Conservation (phyloP, 2,329 filamentous ascomycete genomes). For the Botrytis porri region DNA sequence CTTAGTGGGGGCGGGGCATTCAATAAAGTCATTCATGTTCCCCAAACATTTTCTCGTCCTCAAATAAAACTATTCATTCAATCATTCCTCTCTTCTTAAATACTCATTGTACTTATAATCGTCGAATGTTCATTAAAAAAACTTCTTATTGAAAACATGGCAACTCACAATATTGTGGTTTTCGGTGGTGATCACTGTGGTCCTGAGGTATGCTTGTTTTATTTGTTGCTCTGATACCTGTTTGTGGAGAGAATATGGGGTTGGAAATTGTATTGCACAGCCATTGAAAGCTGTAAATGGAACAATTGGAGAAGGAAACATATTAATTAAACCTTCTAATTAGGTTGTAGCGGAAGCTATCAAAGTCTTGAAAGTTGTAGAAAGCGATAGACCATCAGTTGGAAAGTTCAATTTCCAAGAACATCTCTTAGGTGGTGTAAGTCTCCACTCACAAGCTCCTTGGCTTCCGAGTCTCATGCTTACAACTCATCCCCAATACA, state of each 20-base stretch:
- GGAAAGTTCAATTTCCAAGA: slow-evolving; percentile 85
- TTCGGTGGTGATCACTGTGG: slow-evolving; percentile 83
- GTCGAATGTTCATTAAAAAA: neutral
- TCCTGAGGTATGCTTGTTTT: slow-evolving; percentile 65
- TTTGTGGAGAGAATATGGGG: neutral
- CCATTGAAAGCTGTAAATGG: neutral
- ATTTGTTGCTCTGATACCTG: neutral
- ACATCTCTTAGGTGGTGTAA: slow-evolving; percentile 85
- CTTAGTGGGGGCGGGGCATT: slow-evolving; percentile 7
- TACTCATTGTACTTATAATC: neutral
- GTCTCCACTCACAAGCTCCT: neutral
- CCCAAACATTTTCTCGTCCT: neutral
- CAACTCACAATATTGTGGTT: slow-evolving; percentile 73
- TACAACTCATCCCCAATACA: slow-evolving; percentile 40
- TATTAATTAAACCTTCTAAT: neutral
- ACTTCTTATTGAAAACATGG: slow-evolving; percentile 49
- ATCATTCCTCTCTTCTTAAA: neutral
- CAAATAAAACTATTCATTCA: neutral
- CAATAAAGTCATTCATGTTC: slow-evolving; percentile 8
- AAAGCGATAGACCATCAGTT: slow-evolving; percentile 62
- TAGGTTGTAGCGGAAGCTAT: slow-evolving; percentile 80
- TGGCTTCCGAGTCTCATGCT: neutral
- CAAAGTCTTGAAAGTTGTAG: slow-evolving; percentile 80
- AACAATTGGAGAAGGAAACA: neutral
- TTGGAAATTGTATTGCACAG: neutral